phyloP scores from a whole-genome alignment of 2,329 filamentous ascomycete species.

The Elsinoe perseae region DNA sequence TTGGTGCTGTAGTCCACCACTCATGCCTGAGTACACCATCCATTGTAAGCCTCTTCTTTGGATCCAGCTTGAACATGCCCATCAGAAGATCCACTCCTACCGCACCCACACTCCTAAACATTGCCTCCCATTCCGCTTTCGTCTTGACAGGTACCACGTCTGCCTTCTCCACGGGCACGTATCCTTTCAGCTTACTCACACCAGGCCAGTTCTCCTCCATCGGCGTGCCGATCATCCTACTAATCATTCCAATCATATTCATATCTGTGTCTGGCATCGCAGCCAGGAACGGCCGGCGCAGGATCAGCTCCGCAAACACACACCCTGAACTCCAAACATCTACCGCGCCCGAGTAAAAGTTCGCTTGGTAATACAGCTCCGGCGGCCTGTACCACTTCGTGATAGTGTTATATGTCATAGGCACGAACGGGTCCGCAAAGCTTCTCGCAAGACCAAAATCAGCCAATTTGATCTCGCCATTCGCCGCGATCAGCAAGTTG shows the following conservation, averaged over 20 bases:
- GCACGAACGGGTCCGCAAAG: conserved; percentile 75
- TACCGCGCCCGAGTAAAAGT: conserved; percentile 81
- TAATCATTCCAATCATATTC: conserved; percentile 77
- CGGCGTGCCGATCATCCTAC: conserved; percentile 77
- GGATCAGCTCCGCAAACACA: conserved; percentile 84
- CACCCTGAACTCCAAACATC: conserved; percentile 92
- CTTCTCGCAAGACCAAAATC: conserved; percentile 92
- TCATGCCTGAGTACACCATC: conserved; percentile 68
- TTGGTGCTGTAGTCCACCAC: conserved; percentile 80
- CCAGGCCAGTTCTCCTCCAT: conserved; percentile 95
- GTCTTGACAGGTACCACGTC: conserved; percentile 52
- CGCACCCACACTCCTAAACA: conserved; percentile 72
- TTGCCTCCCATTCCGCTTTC: conserved; percentile 63
- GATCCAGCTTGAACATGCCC: conserved; percentile 76
- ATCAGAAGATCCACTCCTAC: conserved; percentile 84
- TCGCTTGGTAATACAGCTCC: conserved; percentile 83
- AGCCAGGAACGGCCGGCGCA: conserved; percentile 68
- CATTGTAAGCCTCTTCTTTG: conserved; percentile 73
- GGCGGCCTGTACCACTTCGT: conserved; percentile 95
- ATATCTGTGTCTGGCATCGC: conserved; percentile 71
- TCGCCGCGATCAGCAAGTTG: conserved; percentile 87
- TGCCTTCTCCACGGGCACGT: conserved; percentile 58
- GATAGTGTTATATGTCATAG: conserved; percentile 92
- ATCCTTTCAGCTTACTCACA: conserved; percentile 70
- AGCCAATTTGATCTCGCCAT: conserved; percentile 89